Evolutionary conservation across 305 asterid species (phyloP), one percentile per base, ranked within the genome.

Genomic region (Caryopteris hybrid): DNA sequence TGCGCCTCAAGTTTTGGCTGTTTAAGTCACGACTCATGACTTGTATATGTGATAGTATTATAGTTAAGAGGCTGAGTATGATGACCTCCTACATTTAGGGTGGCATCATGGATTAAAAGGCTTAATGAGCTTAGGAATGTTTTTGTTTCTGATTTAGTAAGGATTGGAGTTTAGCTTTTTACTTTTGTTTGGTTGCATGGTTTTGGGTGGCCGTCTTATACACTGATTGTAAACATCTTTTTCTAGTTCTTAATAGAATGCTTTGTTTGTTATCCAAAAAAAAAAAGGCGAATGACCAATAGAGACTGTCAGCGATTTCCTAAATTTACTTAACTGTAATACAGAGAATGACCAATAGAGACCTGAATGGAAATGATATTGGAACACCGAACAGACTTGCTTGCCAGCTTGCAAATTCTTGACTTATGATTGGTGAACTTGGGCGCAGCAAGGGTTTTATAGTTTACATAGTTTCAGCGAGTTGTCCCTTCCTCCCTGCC

Each of bases 361-460:
- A 2, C 50, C 61, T 52, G 54, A 36, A 2, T 38, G 43, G 31
- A 70, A 72, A 39, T 65, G 50, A 66, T 25, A 61, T 14, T 61
- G n/a, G 52, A 33, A 21, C 52, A 61, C 34, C 45, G 39, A 53
- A 18, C 16, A 52, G 16, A 54, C 34, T 20, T 60, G 36, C 51
- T 11, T 38, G 34, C 4, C 34, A 1, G 34, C 34, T 29, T 29
- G 34, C 34, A 29, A 29, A 29, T 29, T 29, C 34, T 29, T 29
- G 34, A 29, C 34, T 3, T 29, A 29, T 65, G 52, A 34, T 64
- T 38, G 64, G 71, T 54, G 65, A 38, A 43, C n/a, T 57, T 64
- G 52, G 67, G 46, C 25, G 23, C 5, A 29, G 22, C 12, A 21
- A 50, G 54, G 55, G 25, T 45, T 50, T 56, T 29, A 20, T 41